These are phyloP conservation scores for Plectosphaerella cucumerina DNA, from an alignment of 2,329 filamentous ascomycete species.

Conservation along the genomic window DNA sequence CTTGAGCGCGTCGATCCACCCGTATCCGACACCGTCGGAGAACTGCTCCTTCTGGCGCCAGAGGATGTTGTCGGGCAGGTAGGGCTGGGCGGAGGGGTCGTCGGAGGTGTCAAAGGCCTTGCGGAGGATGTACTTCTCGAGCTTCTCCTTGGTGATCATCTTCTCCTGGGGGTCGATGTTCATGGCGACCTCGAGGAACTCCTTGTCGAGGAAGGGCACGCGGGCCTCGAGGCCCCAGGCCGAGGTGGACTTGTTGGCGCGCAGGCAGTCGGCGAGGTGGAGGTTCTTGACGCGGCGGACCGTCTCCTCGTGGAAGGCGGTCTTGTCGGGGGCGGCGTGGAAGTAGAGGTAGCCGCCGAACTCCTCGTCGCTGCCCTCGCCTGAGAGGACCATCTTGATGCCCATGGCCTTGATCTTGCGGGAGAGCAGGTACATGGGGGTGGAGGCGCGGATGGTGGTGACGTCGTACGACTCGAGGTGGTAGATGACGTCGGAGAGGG, in stretches of 20 bases:
- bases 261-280: slow-evolving; percentile 91
- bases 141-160: slow-evolving; percentile 84
- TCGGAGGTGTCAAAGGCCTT: slow-evolving; percentile 95
- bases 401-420: slow-evolving; percentile 99
- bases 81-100: slow-evolving; percentile 74
- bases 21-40: slow-evolving; percentile 96
- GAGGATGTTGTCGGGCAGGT: slow-evolving; percentile 93
- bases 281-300: slow-evolving; percentile 94
- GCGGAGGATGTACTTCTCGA: slow-evolving; percentile 97
- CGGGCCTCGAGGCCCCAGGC: slow-evolving; percentile 98
- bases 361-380: slow-evolving; percentile 96
- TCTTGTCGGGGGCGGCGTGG: slow-evolving; percentile 86
- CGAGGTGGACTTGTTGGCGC: slow-evolving; percentile 98
- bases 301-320: slow-evolving; percentile 93
- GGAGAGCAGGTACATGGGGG: slow-evolving; percentile 95
- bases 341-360: slow-evolving; percentile 99
- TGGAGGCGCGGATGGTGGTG: slow-evolving; percentile 96
- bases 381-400: slow-evolving; percentile 98
- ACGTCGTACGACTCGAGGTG: slow-evolving; percentile 98
- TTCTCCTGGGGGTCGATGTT: slow-evolving; percentile 92
- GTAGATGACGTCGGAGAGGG: slow-evolving; percentile 94
- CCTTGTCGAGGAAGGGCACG: slow-evolving; percentile 96
- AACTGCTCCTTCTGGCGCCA: slow-evolving; percentile 99
- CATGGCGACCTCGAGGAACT: slow-evolving; percentile 92
- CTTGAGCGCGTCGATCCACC: slow-evolving; percentile 97